Conservation (phyloP, 495 filamentous ascomycete genomes). For the Hypoxylon trugodes region DNA sequence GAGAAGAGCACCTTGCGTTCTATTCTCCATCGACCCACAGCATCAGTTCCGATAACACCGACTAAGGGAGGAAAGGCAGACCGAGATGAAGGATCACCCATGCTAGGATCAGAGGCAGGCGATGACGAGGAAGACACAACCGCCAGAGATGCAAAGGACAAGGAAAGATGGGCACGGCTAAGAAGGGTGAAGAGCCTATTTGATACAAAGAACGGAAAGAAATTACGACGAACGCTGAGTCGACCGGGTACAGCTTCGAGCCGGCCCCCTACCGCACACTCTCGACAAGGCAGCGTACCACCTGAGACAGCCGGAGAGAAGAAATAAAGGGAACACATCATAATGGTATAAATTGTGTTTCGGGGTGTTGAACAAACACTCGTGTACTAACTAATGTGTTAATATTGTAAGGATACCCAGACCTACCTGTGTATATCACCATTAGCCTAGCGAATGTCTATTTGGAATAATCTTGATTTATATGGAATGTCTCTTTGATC, state of each 20-base stretch:
- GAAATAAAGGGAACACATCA: slow-evolving; percentile 14
- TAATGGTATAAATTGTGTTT: not conserved
- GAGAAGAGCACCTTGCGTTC: slow-evolving; percentile 32
- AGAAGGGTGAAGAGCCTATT: slow-evolving; percentile 66
- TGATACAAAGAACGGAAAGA: slow-evolving; percentile 59
- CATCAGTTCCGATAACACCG: slow-evolving; percentile 39
- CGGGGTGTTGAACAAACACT: slow-evolving; percentile 3
- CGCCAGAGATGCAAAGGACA: slow-evolving; percentile 60
- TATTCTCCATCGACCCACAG: slow-evolving; percentile 37
- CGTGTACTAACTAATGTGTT: not conserved
- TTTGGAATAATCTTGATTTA: not conserved
- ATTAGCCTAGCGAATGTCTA: not conserved
- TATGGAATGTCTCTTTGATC: slow-evolving; percentile 3
- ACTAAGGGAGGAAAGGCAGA: slow-evolving; percentile 20
- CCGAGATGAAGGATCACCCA: slow-evolving; percentile 15
- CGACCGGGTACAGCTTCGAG: slow-evolving; percentile 41
- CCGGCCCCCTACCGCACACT: slow-evolving; percentile 37
- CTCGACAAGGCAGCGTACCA: slow-evolving; percentile 34
- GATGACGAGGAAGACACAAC: slow-evolving; percentile 54
- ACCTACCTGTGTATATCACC: not conserved
- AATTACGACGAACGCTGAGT: slow-evolving; percentile 45
- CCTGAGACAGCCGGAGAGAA: slow-evolving; percentile 22
- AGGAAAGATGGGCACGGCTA: slow-evolving; percentile 62
- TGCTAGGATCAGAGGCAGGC: slow-evolving; percentile 29
- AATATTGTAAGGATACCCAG: slow-evolving; percentile 31